Base-by-base conservation (phyloP, 106 monocot genomes). In the Dendrobium officinale region DNA sequence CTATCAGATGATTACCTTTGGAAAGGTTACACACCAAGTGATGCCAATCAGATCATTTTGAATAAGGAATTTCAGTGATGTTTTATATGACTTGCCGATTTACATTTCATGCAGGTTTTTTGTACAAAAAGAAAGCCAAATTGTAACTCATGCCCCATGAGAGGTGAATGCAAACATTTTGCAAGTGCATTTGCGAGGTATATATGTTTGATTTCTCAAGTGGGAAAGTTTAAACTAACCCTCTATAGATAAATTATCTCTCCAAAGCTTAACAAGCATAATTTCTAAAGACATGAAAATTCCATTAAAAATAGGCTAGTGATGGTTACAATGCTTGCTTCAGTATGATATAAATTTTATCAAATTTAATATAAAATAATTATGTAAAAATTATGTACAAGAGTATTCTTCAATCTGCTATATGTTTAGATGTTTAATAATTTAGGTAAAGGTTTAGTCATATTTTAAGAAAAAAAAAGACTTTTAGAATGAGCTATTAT, bases 111-210 rank as follows among this genome's bases (percentile, higher is more conserved):
- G 84, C 84, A 92, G 92, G 92, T 92, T 19, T 92, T 92, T 75
- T 92, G 92, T 81, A 89, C 92, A 77, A 92, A 92, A 82, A 92
- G 86, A 80, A 92, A 89, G 81, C 92, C 92, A 79, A 92, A 92
- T 74, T 92, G 92, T 67, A 92, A 92, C 80, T 77, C 92, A 31
- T 92, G 92, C 66, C 92, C 92, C 44, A 82, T 92, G 88, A 87
- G 88, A 83, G 88, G 86, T 67, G 92, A 92, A 59, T 92, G 92
- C 88, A 92, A 77, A 80, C 92, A 92, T 72, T 92, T 92, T 88
- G 92, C 92, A 73, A 92, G 92, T 83, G 92, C 92, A 64, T 92
- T 86, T 76, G 89, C 92, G 27, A 92, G 92, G 92, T 89, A 84
- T 75, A n/a, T 26, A 37, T 17, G 20, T 31, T 24, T 11, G 26